Evolutionary conservation across 1,284 basidiomycete genomes (phyloP).

Genomic region (Melampsora larici-populina): DNA sequence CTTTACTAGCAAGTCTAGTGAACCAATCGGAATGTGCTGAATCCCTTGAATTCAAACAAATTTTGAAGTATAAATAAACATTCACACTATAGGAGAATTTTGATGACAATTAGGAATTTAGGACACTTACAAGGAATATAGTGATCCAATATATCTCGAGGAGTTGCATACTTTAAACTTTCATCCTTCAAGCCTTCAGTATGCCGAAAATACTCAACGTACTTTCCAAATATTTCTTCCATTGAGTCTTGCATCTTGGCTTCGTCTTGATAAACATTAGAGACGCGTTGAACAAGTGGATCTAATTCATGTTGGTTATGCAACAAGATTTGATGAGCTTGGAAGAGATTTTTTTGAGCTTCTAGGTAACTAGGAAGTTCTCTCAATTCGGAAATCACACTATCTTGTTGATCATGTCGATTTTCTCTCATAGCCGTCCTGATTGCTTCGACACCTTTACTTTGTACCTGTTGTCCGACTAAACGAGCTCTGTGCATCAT

Average conservation of each 20-base stretch:
- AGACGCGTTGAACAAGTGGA: background rate
- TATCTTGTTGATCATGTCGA: background rate
- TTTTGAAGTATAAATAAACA: too few species aligned
- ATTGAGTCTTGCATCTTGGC: background rate
- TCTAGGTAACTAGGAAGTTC: background rate
- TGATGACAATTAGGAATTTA: background rate
- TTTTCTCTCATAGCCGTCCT: background rate
- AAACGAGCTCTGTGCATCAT: background rate
- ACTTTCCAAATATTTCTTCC: background rate
- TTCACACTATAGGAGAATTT: background rate
- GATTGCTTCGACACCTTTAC: background rate
- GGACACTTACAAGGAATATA: background rate
- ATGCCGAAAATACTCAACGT: background rate
- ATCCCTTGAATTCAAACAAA: background rate
- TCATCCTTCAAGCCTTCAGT: background rate
- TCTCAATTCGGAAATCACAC: background rate
- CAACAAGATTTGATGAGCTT: background rate
- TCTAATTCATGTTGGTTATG: background rate
- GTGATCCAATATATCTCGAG: background rate
- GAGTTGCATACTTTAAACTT: background rate
- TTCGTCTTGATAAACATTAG: background rate
- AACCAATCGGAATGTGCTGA: background rate
- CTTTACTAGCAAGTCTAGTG: background rate
- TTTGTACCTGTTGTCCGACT: background rate
- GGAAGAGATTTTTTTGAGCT: conserved; percentile 2